A percentile compares a stretch with the other conserved stretches of the same genome.
These are phyloP conservation scores for Microbotryum saponariae DNA, from an alignment of 1,284 basidiomycete species.

Conservation along the genomic window DNA sequence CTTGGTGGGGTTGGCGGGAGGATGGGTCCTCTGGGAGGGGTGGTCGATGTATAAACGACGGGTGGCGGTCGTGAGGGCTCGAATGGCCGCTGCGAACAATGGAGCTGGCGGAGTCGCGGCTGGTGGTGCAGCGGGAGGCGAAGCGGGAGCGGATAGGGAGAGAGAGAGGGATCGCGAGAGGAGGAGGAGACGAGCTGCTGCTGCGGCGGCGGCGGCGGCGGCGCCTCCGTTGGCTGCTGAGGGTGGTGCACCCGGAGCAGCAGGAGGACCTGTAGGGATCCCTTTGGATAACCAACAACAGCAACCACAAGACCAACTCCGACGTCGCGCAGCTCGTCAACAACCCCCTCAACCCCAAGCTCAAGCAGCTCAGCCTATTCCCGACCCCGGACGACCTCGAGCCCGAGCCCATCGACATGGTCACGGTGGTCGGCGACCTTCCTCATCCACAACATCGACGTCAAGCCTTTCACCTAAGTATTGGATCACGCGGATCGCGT, in stretches of 20 bases:
- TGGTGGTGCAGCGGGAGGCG: not conserved
- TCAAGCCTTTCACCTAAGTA: slow-evolving; percentile 36
- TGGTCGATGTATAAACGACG: slow-evolving; percentile 23
- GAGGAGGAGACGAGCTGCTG: not conserved
- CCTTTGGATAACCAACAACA: no score
- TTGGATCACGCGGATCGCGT: slow-evolving; percentile 37
- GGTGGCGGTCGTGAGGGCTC: slow-evolving; percentile 10
- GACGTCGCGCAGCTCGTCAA: not conserved
- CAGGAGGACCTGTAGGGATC: not conserved
- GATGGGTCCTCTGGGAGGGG: slow-evolving; percentile 36
- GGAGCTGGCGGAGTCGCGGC: not conserved
- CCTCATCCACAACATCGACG: slow-evolving; percentile 5
- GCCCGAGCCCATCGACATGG: slow-evolving; percentile 16
- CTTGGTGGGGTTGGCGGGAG: slow-evolving; percentile 29
- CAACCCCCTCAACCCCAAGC: not conserved
- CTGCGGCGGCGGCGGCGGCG: not conserved
- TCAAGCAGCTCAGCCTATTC: not conserved
- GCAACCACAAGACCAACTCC: no score
- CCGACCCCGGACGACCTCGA: slow-evolving; percentile 7
- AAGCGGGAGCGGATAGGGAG: not conserved
- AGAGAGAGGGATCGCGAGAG: not conserved
- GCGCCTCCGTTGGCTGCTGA: not conserved
- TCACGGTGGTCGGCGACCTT: slow-evolving; percentile 10
- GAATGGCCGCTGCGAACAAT: slow-evolving; percentile 11
- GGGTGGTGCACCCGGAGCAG: not conserved